Evolutionary conservation across 441 rosid genomes (phyloP).

Genomic region (Isatis lusitanica): DNA sequence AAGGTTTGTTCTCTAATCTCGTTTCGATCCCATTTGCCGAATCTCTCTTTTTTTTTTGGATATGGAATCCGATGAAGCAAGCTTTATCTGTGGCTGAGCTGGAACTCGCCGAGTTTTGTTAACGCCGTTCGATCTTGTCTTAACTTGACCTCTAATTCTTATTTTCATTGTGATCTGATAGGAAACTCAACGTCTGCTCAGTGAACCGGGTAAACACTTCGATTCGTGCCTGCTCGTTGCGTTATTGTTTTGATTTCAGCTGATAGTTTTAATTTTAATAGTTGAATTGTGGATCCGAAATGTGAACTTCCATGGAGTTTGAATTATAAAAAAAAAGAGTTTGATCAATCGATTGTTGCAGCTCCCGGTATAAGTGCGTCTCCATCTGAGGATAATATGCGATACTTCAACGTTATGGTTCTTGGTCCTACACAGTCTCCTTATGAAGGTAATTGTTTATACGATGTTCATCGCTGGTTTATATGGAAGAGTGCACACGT

Average conservation of each 20-base stretch:
- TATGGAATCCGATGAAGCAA: background rate
- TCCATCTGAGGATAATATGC: constrained; percentile 95
- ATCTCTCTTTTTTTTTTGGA: background rate
- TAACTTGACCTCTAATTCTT: constrained; percentile 1
- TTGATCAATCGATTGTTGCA: constrained; percentile 31
- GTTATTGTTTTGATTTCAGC: background rate
- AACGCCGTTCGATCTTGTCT: background rate
- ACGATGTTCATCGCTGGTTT: background rate
- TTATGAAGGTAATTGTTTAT: constrained; percentile 68
- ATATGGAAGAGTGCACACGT: background rate
- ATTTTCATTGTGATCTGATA: constrained; percentile 38
- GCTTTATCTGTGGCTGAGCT: background rate
- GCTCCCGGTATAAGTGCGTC: constrained; percentile 98
- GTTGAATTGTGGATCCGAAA: background rate
- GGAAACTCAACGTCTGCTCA: constrained; percentile 98
- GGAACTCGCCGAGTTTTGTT: background rate
- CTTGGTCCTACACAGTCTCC: constrained; percentile 98
- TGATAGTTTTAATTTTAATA: background rate
- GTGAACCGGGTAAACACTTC: constrained; percentile 76
- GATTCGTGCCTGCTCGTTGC: background rate
- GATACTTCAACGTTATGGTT: constrained; percentile 94
- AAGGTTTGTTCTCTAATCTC: constrained; percentile 52
- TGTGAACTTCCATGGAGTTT: constrained; percentile 14
- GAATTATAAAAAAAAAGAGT: no score
- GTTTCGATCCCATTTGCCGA: constrained; percentile 8